Evolutionary conservation across 371 early-diverging fungal genomes (phyloP).

Genomic region (Saksenaea oblongispora): DNA sequence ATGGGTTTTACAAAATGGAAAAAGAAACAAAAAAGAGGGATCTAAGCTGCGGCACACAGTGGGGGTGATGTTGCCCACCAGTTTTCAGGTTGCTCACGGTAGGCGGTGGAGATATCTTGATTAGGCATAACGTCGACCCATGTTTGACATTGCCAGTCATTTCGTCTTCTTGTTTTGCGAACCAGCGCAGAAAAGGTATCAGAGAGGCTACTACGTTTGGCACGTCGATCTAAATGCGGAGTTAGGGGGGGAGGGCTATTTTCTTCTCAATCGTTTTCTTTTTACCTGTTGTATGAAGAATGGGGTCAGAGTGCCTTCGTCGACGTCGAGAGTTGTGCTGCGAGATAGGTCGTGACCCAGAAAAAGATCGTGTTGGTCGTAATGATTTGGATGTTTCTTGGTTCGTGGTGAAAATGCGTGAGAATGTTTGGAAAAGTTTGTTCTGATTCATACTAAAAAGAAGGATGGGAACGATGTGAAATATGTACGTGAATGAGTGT

Average conservation of each 20-base stretch:
- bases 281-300: constrained; percentile 3
- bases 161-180: constrained; percentile 9
- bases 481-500: not conserved
- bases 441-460: not conserved
- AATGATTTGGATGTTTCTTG: not conserved
- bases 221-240: not conserved
- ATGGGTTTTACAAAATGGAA: not conserved
- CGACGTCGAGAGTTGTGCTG: constrained; percentile 10
- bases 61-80: constrained; percentile 23
- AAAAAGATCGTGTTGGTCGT: constrained; percentile 2
- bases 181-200: constrained; percentile 15
- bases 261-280: not conserved
- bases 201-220: constrained; percentile 15
- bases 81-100: constrained; percentile 13
- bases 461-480: not conserved
- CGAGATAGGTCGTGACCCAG: not conserved
- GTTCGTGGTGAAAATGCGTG: not conserved
- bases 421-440: not conserved
- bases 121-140: constrained; percentile 16
- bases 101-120: constrained; percentile 2
- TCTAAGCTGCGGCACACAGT: constrained; percentile 4
- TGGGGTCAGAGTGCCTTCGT: constrained; percentile 18
- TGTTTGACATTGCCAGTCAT: constrained; percentile 10
- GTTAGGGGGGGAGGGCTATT: not conserved
- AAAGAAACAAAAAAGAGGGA: not conserved